These are phyloP conservation scores for Botrytis aclada DNA, from an alignment of 2,329 filamentous ascomycete genomes.

Conservation along the genomic window DNA sequence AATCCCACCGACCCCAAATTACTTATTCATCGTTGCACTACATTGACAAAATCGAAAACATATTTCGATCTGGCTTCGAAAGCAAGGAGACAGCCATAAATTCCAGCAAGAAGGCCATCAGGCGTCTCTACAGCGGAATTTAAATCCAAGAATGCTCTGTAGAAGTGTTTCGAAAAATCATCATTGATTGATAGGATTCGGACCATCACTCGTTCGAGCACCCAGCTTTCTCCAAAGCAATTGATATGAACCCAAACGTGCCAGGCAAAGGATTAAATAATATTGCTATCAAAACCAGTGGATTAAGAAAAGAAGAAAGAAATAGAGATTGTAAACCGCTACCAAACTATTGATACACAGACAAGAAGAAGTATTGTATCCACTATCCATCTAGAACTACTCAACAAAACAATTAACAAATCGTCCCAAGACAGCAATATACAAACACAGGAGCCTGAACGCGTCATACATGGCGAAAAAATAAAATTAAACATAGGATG, in stretches of 20 bases:
- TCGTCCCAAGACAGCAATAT: background rate
- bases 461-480: background rate
- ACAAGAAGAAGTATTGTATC: background rate
- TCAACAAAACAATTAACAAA: background rate
- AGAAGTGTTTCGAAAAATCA: background rate
- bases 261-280: background rate
- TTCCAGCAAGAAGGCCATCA: background rate
- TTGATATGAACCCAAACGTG: background rate
- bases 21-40: background rate
- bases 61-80: background rate
- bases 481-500: background rate
- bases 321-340: background rate
- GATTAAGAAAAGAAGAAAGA: too few species aligned
- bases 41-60: background rate
- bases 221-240: background rate
- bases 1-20: background rate
- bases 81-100: background rate
- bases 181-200: background rate
- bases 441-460: background rate
- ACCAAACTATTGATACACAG: background rate
- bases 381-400: too few species aligned
- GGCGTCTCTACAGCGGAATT: background rate
- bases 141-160: background rate
- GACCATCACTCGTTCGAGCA: background rate
- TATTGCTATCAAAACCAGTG: background rate